Conservation (phyloP, 1,139 yeast species). For the Taphrina communis region DNA sequence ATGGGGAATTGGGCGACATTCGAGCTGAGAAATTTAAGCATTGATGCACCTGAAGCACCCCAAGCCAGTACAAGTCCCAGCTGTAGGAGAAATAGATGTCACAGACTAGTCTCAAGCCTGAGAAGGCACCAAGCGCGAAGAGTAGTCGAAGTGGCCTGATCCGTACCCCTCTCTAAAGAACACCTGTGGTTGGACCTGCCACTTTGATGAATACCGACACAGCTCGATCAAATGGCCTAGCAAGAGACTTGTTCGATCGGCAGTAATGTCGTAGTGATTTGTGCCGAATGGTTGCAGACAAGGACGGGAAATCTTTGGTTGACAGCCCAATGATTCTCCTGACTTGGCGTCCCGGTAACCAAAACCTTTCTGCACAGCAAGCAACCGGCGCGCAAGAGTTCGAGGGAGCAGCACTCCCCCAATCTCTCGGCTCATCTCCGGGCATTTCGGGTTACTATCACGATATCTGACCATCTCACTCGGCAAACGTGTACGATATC, state of each 20-base stretch:
- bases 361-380: not conserved
- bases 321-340: conserved; percentile 11
- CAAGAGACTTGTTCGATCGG: too few species aligned
- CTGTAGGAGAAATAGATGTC: not conserved
- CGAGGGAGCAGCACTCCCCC: too few species aligned
- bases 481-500: not conserved
- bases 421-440: too few species aligned
- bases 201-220: too few species aligned
- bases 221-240: too few species aligned
- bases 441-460: not conserved
- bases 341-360: conserved; percentile 13
- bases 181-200: too few species aligned
- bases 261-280: too few species aligned
- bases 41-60: not conserved
- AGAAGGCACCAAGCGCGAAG: not conserved
- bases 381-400: too few species aligned
- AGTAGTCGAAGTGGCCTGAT: conserved; percentile 2
- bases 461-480: not conserved
- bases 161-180: too few species aligned
- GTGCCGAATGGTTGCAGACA: too few species aligned
- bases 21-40: conserved; percentile 37
- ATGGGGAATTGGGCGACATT: conserved; percentile 62
- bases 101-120: not conserved
- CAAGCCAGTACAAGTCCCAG: too few species aligned
- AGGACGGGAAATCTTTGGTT: conserved; percentile 8